These are phyloP conservation scores for Cyphellophora attinorum DNA, from an alignment of 2,329 filamentous ascomycete genomes.

Conservation along the genomic window DNA sequence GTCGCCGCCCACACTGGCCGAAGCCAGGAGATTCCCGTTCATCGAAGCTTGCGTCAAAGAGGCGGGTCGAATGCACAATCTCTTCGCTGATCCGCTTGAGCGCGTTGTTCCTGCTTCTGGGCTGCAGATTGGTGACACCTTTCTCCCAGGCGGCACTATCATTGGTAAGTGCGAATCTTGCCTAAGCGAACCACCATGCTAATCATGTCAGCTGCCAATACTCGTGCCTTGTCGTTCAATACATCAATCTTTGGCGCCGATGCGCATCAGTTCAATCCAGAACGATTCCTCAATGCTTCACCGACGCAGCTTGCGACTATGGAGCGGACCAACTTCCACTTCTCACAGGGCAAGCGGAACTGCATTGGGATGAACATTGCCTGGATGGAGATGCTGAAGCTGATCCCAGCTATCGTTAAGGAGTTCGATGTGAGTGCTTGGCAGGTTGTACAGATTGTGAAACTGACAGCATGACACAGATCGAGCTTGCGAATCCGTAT, in stretches of 20 bases:
- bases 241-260: constrained; percentile 17
- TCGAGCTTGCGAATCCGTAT: background rate
- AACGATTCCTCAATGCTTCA: constrained; percentile 20
- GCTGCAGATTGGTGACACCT: constrained; percentile 19
- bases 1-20: constrained; percentile 10
- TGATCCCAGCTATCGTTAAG: constrained; percentile 15
- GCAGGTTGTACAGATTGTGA: too few species aligned
- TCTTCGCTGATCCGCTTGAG: constrained; percentile 25
- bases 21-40: constrained; percentile 21
- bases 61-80: constrained; percentile 26
- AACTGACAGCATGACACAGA: too few species aligned
- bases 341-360: constrained; percentile 35
- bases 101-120: constrained; percentile 24
- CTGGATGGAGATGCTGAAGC: constrained; percentile 19
- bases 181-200: background rate
- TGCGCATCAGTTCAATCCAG: constrained; percentile 19
- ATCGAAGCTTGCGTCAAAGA: constrained; percentile 28
- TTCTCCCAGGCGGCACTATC: constrained; percentile 21
- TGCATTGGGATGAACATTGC: constrained; percentile 20
- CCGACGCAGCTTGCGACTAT: background rate
- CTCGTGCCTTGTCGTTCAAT: constrained; percentile 17
- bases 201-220: background rate
- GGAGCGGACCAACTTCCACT: background rate
- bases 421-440: constrained; percentile 4
- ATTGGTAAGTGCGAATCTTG: constrained; percentile 23